Evolutionary conservation across 352 stramenopile species (phyloP), one percentile per base, ranked within the genome.

Genomic region (Globisporangium solare): DNA sequence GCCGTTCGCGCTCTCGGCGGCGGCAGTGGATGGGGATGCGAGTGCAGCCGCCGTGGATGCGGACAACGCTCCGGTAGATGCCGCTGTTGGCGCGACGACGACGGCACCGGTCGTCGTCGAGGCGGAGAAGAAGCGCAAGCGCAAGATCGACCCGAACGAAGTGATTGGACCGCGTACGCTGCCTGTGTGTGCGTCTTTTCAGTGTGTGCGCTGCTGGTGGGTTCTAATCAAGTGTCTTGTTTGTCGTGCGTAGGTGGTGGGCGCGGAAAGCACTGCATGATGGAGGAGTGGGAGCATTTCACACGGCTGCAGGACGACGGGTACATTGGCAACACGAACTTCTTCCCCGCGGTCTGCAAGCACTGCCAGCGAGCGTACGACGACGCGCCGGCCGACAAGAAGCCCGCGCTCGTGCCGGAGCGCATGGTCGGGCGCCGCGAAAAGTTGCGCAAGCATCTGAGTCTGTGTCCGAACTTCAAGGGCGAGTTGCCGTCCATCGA

Each of bases 251-350:
- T 41, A 63, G 54, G 60, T 17, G 74, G 76, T 24, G 76, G 76
- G 2, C 76, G 79, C 40, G 76, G 79, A 58, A 88, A 87, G 60
- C 76, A 89, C 70, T 89, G 79, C 63, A 80, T 89, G 66, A 90
- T 92, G 76, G 83, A 88, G 50, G 83, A 92, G 57, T 92, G 83
- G 83, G 66, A 75, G 40, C 79, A 92, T 58, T 92, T 90, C 51
- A 79, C 71, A 43, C 79, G 83, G 0, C 68, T 92, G 42, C 71
- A 88, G 56, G 73, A 89, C 32, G 76, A 89, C 56, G 83, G 79
- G 18, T 92, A 88, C 69, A 89, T 92, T 62, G 79, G 76, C 65
- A 90, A 89, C 24, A 89, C 79, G 17, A 92, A 92, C 56, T 90
- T 90, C 66, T 90, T 89, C 63, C 74, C 76, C 47, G 79, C 77